Percentiles rank a stretch among this genome's conserved stretches.
Evolutionary conservation across 805 yeast genomes (phyloP).

Genomic region (Monosporozyma aquatica): DNA sequence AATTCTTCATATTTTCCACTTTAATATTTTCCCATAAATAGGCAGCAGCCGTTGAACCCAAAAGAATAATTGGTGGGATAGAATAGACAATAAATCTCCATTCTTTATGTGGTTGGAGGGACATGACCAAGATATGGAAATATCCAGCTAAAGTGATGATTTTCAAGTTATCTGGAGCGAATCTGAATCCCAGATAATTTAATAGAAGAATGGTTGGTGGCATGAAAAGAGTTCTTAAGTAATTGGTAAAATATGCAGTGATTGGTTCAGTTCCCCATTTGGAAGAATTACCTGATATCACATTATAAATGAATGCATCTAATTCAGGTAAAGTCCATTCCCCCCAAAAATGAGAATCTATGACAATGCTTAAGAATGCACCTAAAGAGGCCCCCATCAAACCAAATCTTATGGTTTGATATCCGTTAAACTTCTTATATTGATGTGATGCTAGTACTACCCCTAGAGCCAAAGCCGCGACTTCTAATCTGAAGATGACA

Average conservation of each 20-base stretch:
- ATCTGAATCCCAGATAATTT: conserved; percentile 32
- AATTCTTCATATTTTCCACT: conserved; percentile 13
- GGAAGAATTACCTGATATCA: conserved; percentile 60
- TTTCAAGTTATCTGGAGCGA: conserved; percentile 33
- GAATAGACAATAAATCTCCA: conserved; percentile 82
- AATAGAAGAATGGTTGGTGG: conserved; percentile 39
- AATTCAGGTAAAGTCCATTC: conserved; percentile 61
- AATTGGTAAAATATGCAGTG: conserved; percentile 51
- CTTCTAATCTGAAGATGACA: conserved; percentile 63
- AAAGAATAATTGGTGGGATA: conserved; percentile 55
- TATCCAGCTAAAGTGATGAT: conserved; percentile 44
- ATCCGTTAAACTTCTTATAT: conserved; percentile 39
- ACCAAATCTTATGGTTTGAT: conserved; percentile 34
- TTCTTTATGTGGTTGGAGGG: conserved; percentile 86
- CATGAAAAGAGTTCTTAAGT: conserved; percentile 34
- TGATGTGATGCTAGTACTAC: conserved; percentile 39
- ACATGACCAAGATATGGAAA: conserved; percentile 52
- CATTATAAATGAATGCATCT: conserved; percentile 63
- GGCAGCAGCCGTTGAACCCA: conserved; percentile 56
- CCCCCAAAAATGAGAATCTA: conserved; percentile 75
- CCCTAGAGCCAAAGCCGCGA: conserved; percentile 46
- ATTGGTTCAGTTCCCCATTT: conserved; percentile 85
- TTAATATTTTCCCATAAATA: conserved; percentile 30
- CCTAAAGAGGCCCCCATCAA: conserved; percentile 37
- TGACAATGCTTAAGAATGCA: conserved; percentile 41